Conservation (phyloP, 2,329 filamentous ascomycete species). For the Colletotrichum sp. region DNA sequence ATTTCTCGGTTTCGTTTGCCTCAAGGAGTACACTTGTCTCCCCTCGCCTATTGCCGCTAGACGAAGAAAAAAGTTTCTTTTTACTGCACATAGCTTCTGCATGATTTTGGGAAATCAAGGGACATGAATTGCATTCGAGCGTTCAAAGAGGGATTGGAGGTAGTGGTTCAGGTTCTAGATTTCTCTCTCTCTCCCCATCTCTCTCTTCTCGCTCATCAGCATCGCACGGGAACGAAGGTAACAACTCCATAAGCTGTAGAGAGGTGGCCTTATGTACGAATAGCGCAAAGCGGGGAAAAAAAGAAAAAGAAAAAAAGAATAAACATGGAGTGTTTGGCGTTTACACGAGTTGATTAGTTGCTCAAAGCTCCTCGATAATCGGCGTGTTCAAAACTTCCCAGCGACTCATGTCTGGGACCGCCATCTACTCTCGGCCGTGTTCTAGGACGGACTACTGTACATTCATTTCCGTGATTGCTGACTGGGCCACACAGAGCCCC, state of each 20-base stretch:
- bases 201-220: not conserved
- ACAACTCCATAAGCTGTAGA: not conserved
- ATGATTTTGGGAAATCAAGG: slow-evolving; percentile 7
- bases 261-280: slow-evolving; percentile 11
- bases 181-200: not conserved
- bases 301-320: not conserved
- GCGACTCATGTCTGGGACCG: not conserved
- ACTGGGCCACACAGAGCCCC: not conserved
- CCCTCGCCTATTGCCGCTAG: slow-evolving; percentile 4
- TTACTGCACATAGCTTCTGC: slow-evolving; percentile 18
- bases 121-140: slow-evolving; percentile 20
- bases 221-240: not conserved
- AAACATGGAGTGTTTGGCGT: slow-evolving; percentile 11
- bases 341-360: not conserved
- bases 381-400: not conserved
- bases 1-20: not conserved
- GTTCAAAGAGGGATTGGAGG: slow-evolving; percentile 11
- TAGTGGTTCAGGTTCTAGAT: slow-evolving; percentile 15
- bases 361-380: not conserved
- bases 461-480: not conserved
- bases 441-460: not conserved
- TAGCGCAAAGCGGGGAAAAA: not conserved
- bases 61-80: slow-evolving; percentile 23
- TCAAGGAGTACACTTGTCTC: not conserved
- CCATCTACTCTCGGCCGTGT: not conserved